Evolutionary conservation across 2,329 filamentous ascomycete species (phyloP), one percentile per base, ranked within the genome.

Genomic region (Apiospora rasikravindrae): DNA sequence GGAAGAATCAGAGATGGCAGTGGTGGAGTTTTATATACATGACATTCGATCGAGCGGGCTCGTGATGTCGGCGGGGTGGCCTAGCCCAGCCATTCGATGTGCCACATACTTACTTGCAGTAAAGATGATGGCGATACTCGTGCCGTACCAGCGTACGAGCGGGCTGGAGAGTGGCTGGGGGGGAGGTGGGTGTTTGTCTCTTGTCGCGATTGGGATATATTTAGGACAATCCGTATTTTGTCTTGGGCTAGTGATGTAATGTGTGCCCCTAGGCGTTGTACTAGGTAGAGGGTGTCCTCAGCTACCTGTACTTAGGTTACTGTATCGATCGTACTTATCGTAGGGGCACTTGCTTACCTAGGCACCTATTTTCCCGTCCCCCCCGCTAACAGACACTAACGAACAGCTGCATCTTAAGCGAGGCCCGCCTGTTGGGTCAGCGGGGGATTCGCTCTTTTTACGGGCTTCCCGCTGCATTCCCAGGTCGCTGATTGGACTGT

Each of bases 11-110:
- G 19, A n/a, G 57, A n/a, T 0, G 57, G 10, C 57, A 33, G 33
- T 64, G 57, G 57, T 64, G 29, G 29, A 40, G 33, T 37, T 64
- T 40, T 64, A 64, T 64, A 64, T 64, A 64, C n/a, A n/a, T n/a
- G 57, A 24, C 29, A n/a, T 64, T 40, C 16, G 26, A 14, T 11
- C 19, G 6, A 61, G 53, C 11, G 53, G 53, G 53, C 29, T 61
- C 16, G 29, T 61, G 26, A 61, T 33, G 53, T 61, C 26, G 29
- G 16, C 53, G 53, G 53, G 5, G 26, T 37, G 51, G 26, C 53
- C 53, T 16, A 61, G 29, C 53, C 53, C 29, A 61, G 29, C 53
- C 53, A 37, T 61, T 57, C 53, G 53, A 61, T 40, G 57, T 33
- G 19, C 14, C 19, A 37, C 33, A 37, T 37, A 37, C 33, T 37